Base-by-base conservation (phyloP, 2,329 filamentous ascomycete genomes). In the Myrmaecium sp. region DNA sequence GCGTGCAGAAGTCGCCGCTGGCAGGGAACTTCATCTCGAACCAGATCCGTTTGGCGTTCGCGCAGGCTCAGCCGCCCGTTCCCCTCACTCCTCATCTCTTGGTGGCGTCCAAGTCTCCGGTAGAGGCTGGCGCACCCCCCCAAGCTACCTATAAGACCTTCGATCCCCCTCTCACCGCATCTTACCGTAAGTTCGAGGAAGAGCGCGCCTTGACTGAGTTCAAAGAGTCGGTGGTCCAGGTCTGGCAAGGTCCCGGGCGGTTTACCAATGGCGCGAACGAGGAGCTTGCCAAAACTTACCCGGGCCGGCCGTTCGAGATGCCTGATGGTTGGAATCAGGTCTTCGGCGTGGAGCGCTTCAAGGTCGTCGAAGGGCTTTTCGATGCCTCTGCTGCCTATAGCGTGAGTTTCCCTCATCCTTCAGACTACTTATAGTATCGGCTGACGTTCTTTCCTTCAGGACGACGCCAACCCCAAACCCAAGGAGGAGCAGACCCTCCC, bases 321-420 rank as follows among this genome's bases (percentile, higher is more conserved):
- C 89, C 89, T 6, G 82, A 95, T 47, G 89, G 89, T 26, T 84
- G 77, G 58, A 98, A 95, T 59, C 80, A 92, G 51, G 77, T 93
- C 55, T 98, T 93, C 62, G 76, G 80, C 34, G 67, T 75, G 30
- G 84, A 94, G 51, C 74, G 89, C 26, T 94, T 77, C 64, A 71
- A 73, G 38, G 76, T 82, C 7, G 74, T 76, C 2, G 89, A 98
- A 56, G 80, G 80, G 21, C 67, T 98, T 50, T 98, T 89, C 64
- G 86, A 95, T 47, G 76, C 83, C 40, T 72, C 70, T 28, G 78
- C 76, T 19, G 77, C 79, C 3, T 69, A 81, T 28, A 52, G 46
- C 4, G 37, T 40, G 23, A 21, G 23, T 30, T 3, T 21, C 17
- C 9, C 8, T n/a, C 8, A 8, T 6, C 4, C 14, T 23, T 13